A percentile compares a stretch with the other conserved stretches of the same genome.
These are phyloP conservation scores for Lactarius indigo DNA, from an alignment of 768 basidiomycete genomes.

Conservation along the genomic window DNA sequence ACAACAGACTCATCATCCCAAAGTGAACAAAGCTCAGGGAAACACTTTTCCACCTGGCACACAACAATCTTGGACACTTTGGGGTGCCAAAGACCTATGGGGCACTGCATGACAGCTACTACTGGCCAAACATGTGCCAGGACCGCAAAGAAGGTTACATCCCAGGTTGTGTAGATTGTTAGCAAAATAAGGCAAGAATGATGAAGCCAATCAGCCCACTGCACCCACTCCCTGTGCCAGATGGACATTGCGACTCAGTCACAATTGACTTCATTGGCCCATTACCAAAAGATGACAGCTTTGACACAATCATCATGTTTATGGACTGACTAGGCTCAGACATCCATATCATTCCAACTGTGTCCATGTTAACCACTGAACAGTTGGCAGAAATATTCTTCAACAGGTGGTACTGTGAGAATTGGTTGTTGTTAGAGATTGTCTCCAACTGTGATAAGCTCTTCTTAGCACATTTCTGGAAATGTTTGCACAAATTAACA, in stretches of 20 bases:
- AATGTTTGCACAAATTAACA: not conserved
- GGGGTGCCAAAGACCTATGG: not conserved
- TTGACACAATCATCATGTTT: slow-evolving; percentile 17
- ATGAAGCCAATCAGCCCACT: not conserved
- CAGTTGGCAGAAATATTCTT: not conserved
- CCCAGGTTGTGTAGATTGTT: not conserved
- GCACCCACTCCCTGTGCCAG: slow-evolving; percentile 7
- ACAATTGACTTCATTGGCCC: slow-evolving; percentile 28
- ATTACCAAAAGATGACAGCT: slow-evolving; percentile 14
- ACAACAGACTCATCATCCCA: not conserved
- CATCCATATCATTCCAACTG: not conserved
- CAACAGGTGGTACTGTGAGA: not conserved
- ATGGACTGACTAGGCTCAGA: not conserved
- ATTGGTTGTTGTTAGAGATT: not conserved
- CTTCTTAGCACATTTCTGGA: slow-evolving; percentile 1
- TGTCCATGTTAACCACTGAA: not conserved
- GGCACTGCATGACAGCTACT: not conserved
- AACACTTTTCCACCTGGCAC: not conserved
- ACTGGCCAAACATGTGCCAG: slow-evolving; percentile 15
- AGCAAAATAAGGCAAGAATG: rapidly evolving
- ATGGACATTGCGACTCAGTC: slow-evolving; percentile 22
- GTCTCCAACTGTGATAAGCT: not conserved
- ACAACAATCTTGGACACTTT: not conserved
- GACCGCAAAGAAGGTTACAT: slow-evolving; percentile 19
- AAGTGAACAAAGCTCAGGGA: rapidly evolving